phyloP scores from a whole-genome alignment of 306 rosid species.

The Hippophae gyantsensis region DNA sequence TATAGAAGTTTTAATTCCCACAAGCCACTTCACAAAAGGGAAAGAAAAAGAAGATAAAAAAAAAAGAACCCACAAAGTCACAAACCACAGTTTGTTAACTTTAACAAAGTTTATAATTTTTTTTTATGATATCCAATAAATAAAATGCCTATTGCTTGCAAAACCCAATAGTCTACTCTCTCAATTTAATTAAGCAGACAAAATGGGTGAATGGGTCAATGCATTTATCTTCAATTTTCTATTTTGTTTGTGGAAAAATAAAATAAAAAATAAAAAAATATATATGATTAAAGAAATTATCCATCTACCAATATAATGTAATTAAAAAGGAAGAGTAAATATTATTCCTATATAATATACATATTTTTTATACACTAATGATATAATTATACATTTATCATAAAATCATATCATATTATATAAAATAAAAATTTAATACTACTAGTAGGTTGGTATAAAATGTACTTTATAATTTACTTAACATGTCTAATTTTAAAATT shows the following conservation, averaged over 20 bases:
- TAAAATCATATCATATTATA: no score
- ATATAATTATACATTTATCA: no score
- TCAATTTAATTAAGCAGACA: slow-evolving; percentile 26
- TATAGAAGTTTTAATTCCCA: slow-evolving; percentile 7
- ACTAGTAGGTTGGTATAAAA: no score
- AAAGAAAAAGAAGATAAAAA: no score
- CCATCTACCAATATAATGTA: not conserved
- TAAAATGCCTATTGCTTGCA: slow-evolving; percentile 37
- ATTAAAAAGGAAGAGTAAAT: not conserved
- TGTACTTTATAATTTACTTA: no score
- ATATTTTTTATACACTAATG: no score
- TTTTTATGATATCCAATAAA: not conserved
- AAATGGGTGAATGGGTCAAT: slow-evolving; percentile 37
- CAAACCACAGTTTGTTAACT: slow-evolving; percentile 6
- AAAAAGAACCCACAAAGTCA: no score
- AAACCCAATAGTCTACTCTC: slow-evolving; percentile 18
- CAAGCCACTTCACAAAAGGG: not conserved
- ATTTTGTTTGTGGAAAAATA: slow-evolving; percentile 21
- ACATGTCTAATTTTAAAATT: no score
- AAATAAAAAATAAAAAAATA: slow-evolving; percentile 8
- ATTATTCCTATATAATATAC: no score
- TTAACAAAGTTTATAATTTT: not conserved
- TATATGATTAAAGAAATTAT: not conserved
- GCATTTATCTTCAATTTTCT: slow-evolving; percentile 18
- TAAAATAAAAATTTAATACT: no score